A percentile compares a stretch with the other conserved stretches of the same genome.
Conservation (phyloP, 306 rosid species). For the Vicia faba region DNA sequence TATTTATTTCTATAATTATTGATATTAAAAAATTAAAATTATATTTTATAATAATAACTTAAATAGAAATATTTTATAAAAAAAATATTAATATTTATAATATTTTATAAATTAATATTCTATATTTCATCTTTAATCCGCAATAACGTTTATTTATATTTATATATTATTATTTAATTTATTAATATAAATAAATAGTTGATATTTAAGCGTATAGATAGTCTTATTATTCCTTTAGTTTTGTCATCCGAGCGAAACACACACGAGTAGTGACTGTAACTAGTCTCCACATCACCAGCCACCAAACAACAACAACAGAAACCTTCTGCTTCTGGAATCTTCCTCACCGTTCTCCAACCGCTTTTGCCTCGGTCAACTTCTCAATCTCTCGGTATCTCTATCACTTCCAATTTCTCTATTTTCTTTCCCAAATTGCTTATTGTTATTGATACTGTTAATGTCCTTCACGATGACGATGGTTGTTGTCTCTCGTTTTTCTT, state of each 20-base stretch:
- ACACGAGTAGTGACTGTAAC: not conserved
- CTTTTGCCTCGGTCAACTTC: constrained; percentile 17
- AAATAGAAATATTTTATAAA: too few species aligned
- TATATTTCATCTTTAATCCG: too few species aligned
- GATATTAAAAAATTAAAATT: too few species aligned
- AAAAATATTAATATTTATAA: too few species aligned
- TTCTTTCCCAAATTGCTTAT: not conserved
- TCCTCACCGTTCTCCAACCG: not conserved
- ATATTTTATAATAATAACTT: too few species aligned
- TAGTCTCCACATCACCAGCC: not conserved
- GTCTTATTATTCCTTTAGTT: too few species aligned
- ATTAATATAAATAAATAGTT: too few species aligned
- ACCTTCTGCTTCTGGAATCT: constrained; percentile 9
- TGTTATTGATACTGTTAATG: not conserved
- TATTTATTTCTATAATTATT: too few species aligned
- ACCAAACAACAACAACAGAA: not conserved
- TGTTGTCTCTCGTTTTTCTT: not conserved
- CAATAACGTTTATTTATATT: too few species aligned
- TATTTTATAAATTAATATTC: too few species aligned
- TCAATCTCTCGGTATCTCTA: not conserved
- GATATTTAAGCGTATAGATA: too few species aligned
- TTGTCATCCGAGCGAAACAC: not conserved
- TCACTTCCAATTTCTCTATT: not conserved
- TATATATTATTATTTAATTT: too few species aligned
- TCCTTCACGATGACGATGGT: not conserved